phyloP scores from a whole-genome alignment of 2,329 filamentous ascomycete genomes.

The Pseudofabraea citricarpa region DNA sequence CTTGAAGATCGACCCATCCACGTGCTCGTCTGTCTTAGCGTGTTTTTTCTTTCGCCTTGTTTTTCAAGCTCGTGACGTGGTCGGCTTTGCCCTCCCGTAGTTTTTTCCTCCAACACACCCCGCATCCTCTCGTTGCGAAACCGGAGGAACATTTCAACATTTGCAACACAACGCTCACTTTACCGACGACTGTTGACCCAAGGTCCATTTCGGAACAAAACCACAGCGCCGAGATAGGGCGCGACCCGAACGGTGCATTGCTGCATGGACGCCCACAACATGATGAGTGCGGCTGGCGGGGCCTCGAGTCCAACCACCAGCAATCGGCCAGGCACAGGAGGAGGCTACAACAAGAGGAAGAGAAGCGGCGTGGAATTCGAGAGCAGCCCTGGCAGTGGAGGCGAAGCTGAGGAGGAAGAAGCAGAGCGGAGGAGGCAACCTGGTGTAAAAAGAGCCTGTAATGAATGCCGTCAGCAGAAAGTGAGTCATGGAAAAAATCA shows the following conservation, averaged over 20 bases:
- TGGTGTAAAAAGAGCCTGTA: conserved; percentile 74
- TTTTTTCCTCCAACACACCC: too few relatives aligned
- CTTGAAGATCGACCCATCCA: too few relatives aligned
- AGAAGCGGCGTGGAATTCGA: conserved; percentile 48
- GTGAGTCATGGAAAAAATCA: conserved; percentile 43
- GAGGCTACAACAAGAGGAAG: conserved; percentile 48
- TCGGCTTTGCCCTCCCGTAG: too few relatives aligned
- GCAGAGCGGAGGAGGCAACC: conserved; percentile 60
- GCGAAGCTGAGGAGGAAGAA: conserved; percentile 50
- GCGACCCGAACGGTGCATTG: background rate
- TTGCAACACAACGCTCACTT: too few relatives aligned
- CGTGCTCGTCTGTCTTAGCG: too few relatives aligned
- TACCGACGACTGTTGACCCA: background rate
- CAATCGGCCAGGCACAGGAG: conserved; percentile 20
- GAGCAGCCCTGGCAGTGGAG: conserved; percentile 54
- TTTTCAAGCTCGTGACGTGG: too few relatives aligned
- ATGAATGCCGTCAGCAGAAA: conserved; percentile 83
- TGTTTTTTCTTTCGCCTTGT: too few relatives aligned
- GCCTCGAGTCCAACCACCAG: conserved; percentile 23
- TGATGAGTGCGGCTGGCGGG: conserved; percentile 11
- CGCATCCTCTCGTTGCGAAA: too few relatives aligned
- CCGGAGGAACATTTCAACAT: too few relatives aligned
- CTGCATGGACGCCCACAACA: conserved; percentile 1
- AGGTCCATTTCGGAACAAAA: background rate
- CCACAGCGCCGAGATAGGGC: conserved; percentile 1